Evolutionary conservation across 1,139 yeast species (phyloP), one percentile per base, ranked within the genome.

Genomic region (Taphrina sp.): DNA sequence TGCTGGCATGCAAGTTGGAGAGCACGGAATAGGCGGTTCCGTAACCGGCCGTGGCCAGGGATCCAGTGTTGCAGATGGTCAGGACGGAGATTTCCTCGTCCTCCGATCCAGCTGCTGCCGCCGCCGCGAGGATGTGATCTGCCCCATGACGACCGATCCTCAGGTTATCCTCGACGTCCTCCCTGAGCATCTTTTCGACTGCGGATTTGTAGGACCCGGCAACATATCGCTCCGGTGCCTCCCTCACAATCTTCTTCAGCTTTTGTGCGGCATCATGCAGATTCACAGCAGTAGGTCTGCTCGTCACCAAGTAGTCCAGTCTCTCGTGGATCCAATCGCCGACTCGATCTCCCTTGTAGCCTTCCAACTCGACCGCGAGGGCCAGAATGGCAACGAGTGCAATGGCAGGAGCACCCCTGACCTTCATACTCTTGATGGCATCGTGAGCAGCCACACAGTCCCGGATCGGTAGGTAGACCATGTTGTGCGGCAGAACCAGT

Each of bases 361-460:
- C 54, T 35, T 45, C 47, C 7, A 82, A 70, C 61, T 90, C 96
- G 14, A 85, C 82, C 0, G 87, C 83, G n/a, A 90, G 77, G 1
- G 96, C 79, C 59, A 89, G 76, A 0, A 90, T 82, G 8, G 96
- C 97, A 2, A 92, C 96, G 58, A 92, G 86, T 58, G 97, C 97
- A 66, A 92, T 92, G 1, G 97, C 97, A 0, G 98, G 98, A 0
- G 98, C 98, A 20, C 98, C 98, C 67, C 98, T 78, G 3, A 94
- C 97, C 66, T 86, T 89, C 98, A 92, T 92, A 60, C 76, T 76
- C 67, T 82, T 83, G 68, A 92, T 92, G 17, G 89, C 95, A 23
- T 76, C 75, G 69, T 72, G 88, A 2, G 95, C 97, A 71, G 84
- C 94, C 52, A 79, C 79, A 36, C 84, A 77, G 26, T 78, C 73